Evolutionary conservation across 345 rosid genomes (phyloP), one percentile per base, ranked within the genome.

Genomic region (Rhodamnia rubescens): DNA sequence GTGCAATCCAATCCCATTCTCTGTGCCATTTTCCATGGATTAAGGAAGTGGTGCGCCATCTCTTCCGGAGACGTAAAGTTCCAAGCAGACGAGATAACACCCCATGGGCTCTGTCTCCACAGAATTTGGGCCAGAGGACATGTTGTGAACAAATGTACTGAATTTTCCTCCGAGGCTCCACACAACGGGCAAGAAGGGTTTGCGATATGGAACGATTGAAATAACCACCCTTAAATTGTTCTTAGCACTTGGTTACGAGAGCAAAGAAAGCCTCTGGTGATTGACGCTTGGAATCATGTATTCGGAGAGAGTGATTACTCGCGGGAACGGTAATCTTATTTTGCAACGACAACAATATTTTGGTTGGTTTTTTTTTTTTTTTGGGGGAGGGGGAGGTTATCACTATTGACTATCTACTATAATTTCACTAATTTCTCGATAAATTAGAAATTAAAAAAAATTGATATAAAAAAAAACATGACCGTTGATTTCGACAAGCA

Each of bases 301-400:
- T 8, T 8, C 4, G 0, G 0, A 0, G 1, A 32, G 47, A 69
- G 26, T 18, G 26, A 69, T 69, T 9, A 2, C 5, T 69, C 13
- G 9, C 4, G 26, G 1, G 8, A 36, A 7, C 2, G 13, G 11
- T 22, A 36, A 69, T 69, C 47, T 69, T 36, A 36, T 69, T 36
- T 69, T 0, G 22, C 47, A 36, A 69, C 20, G 20, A 32, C 1
- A 18, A 36, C 1, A 1, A 32, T 1, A 61, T 32, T 69, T 69
- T 27, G 1, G 2, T 27, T 59, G 20, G 36, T 40, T 2, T 40
- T 40, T 40, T 40, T 40, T 40, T 40, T 4, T 42, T 42, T 42
- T 42, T 42, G 47, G 47, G 47, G 47, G 4, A 6, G 47, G 47
- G 47, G 47, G 8, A 1, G 47, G 8, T 3, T 64, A 4, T 32